phyloP scores from a whole-genome alignment of 257 asterid genomes.

The Jaltomata sinuosa region DNA sequence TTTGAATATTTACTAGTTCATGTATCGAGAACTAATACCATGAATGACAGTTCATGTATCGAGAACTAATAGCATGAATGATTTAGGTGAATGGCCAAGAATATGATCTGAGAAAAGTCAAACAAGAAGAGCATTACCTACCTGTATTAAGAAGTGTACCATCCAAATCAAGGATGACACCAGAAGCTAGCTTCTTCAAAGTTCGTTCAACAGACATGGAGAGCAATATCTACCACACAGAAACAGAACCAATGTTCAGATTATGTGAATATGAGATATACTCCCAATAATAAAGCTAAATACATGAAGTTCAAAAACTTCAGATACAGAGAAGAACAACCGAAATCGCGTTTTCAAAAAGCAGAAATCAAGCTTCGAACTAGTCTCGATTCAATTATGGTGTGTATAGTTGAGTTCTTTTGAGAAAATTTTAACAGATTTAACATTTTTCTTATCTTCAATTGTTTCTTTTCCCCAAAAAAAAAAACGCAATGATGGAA shows the following conservation, averaged over 20 bases:
- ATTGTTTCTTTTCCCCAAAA: no score
- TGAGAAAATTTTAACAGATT: no score
- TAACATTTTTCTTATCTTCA: no score
- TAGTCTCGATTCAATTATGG: not conserved
- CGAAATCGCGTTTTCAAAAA: not conserved
- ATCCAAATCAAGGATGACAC: constrained; percentile 89
- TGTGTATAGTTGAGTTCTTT: no score
- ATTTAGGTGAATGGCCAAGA: not conserved
- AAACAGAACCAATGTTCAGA: not conserved
- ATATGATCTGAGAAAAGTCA: not conserved
- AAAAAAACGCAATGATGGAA: no score
- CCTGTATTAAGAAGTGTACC: constrained; percentile 94
- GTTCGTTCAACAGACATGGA: constrained; percentile 32
- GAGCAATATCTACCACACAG: not conserved
- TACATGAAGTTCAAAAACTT: not conserved
- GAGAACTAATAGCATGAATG: not conserved
- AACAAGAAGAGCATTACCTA: constrained; percentile 12
- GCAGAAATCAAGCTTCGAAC: not conserved
- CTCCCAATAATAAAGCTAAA: not conserved
- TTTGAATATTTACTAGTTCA: not conserved
- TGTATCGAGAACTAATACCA: not conserved
- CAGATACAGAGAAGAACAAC: not conserved
- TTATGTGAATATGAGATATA: constrained; percentile 7
- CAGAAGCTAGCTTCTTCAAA: constrained; percentile 48
- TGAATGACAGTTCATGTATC: no score